Base-by-base conservation (phyloP, 495 filamentous ascomycete species). In the Paragyromitra xinjiangensis region DNA sequence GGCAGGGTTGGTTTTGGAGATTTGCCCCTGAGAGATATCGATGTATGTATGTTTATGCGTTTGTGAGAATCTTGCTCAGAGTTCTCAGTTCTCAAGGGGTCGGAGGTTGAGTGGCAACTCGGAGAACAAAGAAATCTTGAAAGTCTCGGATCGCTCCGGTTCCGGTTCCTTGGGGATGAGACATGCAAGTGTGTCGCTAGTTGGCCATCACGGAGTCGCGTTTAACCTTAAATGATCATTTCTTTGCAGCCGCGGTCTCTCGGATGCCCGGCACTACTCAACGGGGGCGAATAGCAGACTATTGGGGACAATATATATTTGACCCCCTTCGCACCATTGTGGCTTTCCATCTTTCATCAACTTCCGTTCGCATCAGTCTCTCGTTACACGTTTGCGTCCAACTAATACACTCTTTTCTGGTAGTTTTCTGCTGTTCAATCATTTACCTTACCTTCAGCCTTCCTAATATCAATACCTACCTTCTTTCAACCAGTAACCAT, bases 221-320 rank as follows among this genome's bases (percentile, higher is more conserved):
- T 37, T 39, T 19, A 61, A 61, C 56, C 56, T 61, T 61, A 61
- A 61, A 61, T 61, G 56, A 59, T 59, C 12, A n/a, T 39, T 61
- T 16, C 19, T 9, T 51, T 51, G 16, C 19, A n/a, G 16, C n/a
- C 6, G 48, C 48, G 53, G 53, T 19, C 24, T 56, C 7, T 39
- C 56, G 56, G 56, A 39, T 61, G 14, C 26, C 56, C 56, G 56
- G 56, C 56, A 61, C 50, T 53, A 39, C 26, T 19, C 24, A 9
- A 29, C 11, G 3, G 8, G 5, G 26, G 29, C 14, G 12, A 61
- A 5, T 5, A 24, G 26, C n/a, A 39, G 11, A 39, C 16, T 37
- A 37, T 3, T 16, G 26, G 12, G 26, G 5, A 29, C 3, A 39
- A 39, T 9, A 63, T 63, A 63, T 44, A 63, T 8, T 11, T 26